Conservation (phyloP, 352 stramenopile species). For the Phytophthora pluvialis region DNA sequence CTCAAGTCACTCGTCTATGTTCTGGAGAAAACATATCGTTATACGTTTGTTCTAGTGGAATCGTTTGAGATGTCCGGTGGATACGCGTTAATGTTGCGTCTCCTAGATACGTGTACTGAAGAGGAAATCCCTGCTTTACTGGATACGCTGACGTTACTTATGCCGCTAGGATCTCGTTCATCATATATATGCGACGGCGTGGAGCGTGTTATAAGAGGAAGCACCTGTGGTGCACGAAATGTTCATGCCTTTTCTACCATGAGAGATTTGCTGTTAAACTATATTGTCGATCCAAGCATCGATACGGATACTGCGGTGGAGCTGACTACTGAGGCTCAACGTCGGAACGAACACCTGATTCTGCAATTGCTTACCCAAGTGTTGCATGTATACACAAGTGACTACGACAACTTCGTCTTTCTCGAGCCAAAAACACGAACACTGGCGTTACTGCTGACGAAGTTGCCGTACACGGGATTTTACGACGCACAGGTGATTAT, state of each 20-base stretch:
- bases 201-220: slow-evolving; percentile 50
- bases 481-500: slow-evolving; percentile 75
- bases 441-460: slow-evolving; percentile 71
- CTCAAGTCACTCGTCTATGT: slow-evolving; percentile 62
- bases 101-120: slow-evolving; percentile 53
- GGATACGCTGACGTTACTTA: slow-evolving; percentile 57
- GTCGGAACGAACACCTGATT: slow-evolving; percentile 52
- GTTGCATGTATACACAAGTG: slow-evolving; percentile 73
- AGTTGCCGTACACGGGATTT: slow-evolving; percentile 58
- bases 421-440: slow-evolving; percentile 77
- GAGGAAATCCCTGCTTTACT: slow-evolving; percentile 51
- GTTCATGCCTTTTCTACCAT: slow-evolving; percentile 65
- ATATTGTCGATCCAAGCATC: slow-evolving; percentile 39
- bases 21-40: slow-evolving; percentile 69
- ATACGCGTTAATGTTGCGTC: slow-evolving; percentile 56
- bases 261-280: slow-evolving; percentile 69
- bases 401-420: slow-evolving; percentile 75
- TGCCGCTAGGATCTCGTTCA: slow-evolving; percentile 65
- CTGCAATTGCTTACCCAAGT: slow-evolving; percentile 70
- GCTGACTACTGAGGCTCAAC: slow-evolving; percentile 8
- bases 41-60: slow-evolving; percentile 65
- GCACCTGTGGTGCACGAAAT: slow-evolving; percentile 63
- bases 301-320: slow-evolving; percentile 1
- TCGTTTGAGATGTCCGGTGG: slow-evolving; percentile 73
- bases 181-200: slow-evolving; percentile 39